phyloP scores from a whole-genome alignment of 352 stramenopile genomes.

The Hyaloperonospora brassicae region DNA sequence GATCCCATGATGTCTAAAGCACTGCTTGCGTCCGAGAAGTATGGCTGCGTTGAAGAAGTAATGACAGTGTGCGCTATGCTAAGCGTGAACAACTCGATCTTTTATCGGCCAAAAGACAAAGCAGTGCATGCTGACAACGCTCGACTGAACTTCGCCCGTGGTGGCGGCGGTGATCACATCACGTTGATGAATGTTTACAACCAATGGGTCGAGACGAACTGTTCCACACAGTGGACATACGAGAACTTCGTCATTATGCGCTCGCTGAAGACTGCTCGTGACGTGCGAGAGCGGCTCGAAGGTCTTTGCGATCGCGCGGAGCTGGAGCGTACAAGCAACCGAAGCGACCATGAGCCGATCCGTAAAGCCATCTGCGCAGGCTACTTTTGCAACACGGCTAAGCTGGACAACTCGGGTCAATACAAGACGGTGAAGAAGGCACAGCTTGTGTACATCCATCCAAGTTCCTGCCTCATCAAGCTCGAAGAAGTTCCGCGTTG shows the following conservation, averaged over 20 bases:
- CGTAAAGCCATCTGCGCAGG: constrained; percentile 96
- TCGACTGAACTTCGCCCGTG: constrained; percentile 95
- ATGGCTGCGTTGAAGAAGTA: constrained; percentile 89
- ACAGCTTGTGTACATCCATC: constrained; percentile 97
- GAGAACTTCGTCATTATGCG: constrained; percentile 96
- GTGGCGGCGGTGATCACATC: constrained; percentile 96
- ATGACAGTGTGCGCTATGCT: constrained; percentile 98
- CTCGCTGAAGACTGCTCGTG: constrained; percentile 95
- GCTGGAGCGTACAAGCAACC: constrained; percentile 85
- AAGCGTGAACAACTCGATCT: constrained; percentile 96
- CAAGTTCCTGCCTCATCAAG: constrained; percentile 93
- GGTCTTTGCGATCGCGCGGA: constrained; percentile 98
- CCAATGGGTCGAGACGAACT: constrained; percentile 97
- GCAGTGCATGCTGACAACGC: constrained; percentile 97
- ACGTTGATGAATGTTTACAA: constrained; percentile 95
- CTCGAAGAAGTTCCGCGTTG: constrained; percentile 88
- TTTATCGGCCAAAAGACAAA: constrained; percentile 98
- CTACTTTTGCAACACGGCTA: constrained; percentile 99
- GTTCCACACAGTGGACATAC: constrained; percentile 94
- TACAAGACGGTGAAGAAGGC: constrained; percentile 99
- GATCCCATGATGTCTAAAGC: constrained; percentile 94
- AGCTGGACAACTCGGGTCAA: constrained; percentile 91
- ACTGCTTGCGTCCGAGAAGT: constrained; percentile 88
- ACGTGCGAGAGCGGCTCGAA: constrained; percentile 98
- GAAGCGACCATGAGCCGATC: constrained; percentile 88